phyloP scores from a whole-genome alignment of 176 grass and related monocot genomes.

The Phragmites australis region DNA sequence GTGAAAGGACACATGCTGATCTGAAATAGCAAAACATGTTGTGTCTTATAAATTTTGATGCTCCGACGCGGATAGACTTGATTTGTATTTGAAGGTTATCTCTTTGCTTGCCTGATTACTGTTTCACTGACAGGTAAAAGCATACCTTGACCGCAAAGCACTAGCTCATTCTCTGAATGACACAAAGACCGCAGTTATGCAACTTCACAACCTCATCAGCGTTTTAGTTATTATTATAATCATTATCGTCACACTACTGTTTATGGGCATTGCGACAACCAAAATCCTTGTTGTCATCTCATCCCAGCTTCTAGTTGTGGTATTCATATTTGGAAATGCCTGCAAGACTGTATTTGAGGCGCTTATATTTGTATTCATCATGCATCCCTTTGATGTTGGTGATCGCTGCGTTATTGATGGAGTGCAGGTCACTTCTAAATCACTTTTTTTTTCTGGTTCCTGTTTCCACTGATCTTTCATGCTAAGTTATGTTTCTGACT shows the following conservation, averaged over 20 bases:
- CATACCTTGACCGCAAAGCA: slow-evolving; percentile 84
- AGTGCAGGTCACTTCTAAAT: slow-evolving; percentile 64
- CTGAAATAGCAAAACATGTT: neutral
- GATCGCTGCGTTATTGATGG: slow-evolving; percentile 93
- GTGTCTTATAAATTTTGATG: neutral
- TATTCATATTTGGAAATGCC: slow-evolving; percentile 93
- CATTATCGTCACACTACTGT: slow-evolving; percentile 60
- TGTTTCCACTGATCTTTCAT: slow-evolving; percentile 10
- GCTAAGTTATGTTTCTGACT: slow-evolving; percentile 5
- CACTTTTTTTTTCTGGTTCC: neutral
- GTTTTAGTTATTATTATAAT: slow-evolving; percentile 64
- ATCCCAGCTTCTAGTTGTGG: slow-evolving; percentile 87
- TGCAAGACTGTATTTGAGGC: slow-evolving; percentile 95
- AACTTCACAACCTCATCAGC: slow-evolving; percentile 84
- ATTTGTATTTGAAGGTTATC: neutral
- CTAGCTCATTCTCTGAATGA: slow-evolving; percentile 93
- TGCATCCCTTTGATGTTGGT: slow-evolving; percentile 97
- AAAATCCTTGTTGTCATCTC: slow-evolving; percentile 83
- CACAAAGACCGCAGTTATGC: slow-evolving; percentile 93
- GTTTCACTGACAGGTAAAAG: slow-evolving; percentile 63
- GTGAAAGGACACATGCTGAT: neutral
- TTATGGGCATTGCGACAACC: slow-evolving; percentile 89
- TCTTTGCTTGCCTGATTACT: slow-evolving; percentile 25
- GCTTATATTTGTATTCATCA: slow-evolving; percentile 97
- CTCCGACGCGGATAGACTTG: neutral